Percentiles rank a stretch among this genome's conserved stretches.
These are phyloP conservation scores for Cryptococcus deneoformans DNA, from an alignment of 1,284 basidiomycete species.

Conservation along the genomic window DNA sequence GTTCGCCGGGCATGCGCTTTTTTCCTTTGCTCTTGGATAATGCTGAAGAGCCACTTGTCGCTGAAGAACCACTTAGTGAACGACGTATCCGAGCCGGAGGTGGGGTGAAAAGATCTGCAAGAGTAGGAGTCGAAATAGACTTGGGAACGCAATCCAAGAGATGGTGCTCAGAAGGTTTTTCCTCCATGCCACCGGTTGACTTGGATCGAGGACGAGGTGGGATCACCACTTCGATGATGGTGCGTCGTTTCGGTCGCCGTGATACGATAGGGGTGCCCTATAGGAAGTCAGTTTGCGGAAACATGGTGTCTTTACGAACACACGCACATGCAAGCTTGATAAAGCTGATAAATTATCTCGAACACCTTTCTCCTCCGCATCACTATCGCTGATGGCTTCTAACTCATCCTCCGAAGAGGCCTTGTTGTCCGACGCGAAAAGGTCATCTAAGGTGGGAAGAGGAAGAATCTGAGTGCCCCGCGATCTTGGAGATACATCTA, in stretches of 20 bases:
- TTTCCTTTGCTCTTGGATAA: slow-evolving; percentile 24
- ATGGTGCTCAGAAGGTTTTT: too few relatives aligned
- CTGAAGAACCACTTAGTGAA: too few relatives aligned
- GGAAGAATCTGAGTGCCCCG: slow-evolving; percentile 10
- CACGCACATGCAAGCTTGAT: neutral
- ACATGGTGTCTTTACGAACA: neutral
- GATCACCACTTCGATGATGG: slow-evolving; percentile 11
- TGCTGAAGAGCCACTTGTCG: neutral
- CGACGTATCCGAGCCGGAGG: neutral
- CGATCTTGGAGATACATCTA: slow-evolving; percentile 3
- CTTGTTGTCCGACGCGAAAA: slow-evolving; percentile 8
- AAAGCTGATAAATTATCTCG: too few relatives aligned
- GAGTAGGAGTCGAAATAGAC: slow-evolving; percentile 3
- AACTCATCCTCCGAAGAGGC: slow-evolving; percentile 14
- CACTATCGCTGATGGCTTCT: neutral
- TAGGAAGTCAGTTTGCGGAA: too few relatives aligned
- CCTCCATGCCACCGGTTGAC: neutral
- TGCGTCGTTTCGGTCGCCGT: neutral
- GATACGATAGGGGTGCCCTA: too few relatives aligned
- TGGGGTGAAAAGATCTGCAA: slow-evolving; percentile 8
- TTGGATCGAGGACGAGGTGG: slow-evolving; percentile 4
- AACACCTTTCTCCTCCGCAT: neutral
- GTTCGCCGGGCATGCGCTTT: slow-evolving; percentile 21
- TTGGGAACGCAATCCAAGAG: too few relatives aligned
- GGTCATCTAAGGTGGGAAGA: slow-evolving; percentile 6